Percentiles rank a stretch among this genome's conserved stretches.
Conservation (phyloP, 805 yeast genomes). For the Peterozyma toletana region DNA sequence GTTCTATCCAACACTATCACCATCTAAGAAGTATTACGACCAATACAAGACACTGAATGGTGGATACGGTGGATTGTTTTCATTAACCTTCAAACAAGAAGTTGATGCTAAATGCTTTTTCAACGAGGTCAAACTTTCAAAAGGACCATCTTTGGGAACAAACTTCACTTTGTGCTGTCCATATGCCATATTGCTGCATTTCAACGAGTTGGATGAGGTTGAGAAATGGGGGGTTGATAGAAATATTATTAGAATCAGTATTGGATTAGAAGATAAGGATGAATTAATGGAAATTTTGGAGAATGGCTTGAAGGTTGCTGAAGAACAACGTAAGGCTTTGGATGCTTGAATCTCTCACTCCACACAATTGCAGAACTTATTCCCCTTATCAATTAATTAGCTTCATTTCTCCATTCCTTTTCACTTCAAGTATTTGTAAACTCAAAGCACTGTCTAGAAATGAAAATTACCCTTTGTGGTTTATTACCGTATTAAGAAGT, state of each 20-base stretch:
- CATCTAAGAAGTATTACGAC: conserved; percentile 62
- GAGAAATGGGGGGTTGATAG: conserved; percentile 79
- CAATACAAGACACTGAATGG: conserved; percentile 58
- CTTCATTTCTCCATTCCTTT: no score
- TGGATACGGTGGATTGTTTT: conserved; percentile 85
- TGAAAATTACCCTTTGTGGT: no score
- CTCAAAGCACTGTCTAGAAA: no score
- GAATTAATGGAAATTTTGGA: conserved; percentile 45
- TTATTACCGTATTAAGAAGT: no score
- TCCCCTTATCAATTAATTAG: no score
- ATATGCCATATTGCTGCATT: conserved; percentile 82
- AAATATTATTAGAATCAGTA: conserved; percentile 69
- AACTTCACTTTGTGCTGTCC: conserved; percentile 88
- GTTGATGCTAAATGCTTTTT: conserved; percentile 67
- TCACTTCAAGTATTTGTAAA: no score
- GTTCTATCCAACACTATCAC: conserved; percentile 61
- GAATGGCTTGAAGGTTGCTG: conserved; percentile 42
- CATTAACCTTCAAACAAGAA: conserved; percentile 61
- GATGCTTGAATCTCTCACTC: not conserved
- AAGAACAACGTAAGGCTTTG: conserved; percentile 24
- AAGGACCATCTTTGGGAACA: conserved; percentile 90
- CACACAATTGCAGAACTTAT: no score
- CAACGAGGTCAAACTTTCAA: conserved; percentile 60
- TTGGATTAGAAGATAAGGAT: conserved; percentile 73
- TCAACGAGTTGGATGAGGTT: conserved; percentile 70